Evolutionary conservation across 2,329 filamentous ascomycete species (phyloP).

Genomic region (Lecanosticta acicola): DNA sequence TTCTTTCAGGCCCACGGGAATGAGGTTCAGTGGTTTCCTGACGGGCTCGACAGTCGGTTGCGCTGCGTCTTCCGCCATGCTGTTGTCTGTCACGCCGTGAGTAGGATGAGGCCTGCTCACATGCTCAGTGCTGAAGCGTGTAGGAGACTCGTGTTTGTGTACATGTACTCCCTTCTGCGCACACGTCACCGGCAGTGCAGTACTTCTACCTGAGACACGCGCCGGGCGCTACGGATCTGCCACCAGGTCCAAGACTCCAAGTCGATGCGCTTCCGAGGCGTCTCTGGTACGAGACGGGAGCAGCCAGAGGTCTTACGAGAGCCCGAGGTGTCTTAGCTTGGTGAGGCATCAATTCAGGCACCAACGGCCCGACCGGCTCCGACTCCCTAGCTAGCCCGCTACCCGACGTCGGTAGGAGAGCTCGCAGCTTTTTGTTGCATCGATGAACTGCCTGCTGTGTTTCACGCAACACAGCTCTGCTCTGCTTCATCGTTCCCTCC

Average conservation of each 20-base stretch:
- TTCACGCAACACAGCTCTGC: background rate
- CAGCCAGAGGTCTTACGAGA: no score
- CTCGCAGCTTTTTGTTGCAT: background rate
- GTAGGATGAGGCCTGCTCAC: background rate
- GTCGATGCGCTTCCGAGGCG: background rate
- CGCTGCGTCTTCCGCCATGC: constrained; percentile 12
- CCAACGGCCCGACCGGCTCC: background rate
- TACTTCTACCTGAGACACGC: background rate
- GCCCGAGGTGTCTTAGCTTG: no score
- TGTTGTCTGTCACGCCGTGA: no score
- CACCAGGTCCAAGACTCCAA: no score
- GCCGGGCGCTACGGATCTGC: background rate
- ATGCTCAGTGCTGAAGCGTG: background rate
- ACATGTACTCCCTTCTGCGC: no score
- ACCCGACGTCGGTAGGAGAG: background rate
- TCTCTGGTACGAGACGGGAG: background rate
- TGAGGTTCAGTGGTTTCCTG: constrained; percentile 16
- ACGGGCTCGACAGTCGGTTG: constrained; percentile 5
- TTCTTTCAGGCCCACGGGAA: constrained; percentile 66
- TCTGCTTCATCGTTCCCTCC: background rate
- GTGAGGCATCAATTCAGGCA: background rate
- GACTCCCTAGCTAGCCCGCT: background rate
- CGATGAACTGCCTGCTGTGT: background rate
- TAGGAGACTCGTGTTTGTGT: no score
- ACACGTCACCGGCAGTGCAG: no score